Conservation (phyloP, 306 rosid species). For the Trifolium dubium region DNA sequence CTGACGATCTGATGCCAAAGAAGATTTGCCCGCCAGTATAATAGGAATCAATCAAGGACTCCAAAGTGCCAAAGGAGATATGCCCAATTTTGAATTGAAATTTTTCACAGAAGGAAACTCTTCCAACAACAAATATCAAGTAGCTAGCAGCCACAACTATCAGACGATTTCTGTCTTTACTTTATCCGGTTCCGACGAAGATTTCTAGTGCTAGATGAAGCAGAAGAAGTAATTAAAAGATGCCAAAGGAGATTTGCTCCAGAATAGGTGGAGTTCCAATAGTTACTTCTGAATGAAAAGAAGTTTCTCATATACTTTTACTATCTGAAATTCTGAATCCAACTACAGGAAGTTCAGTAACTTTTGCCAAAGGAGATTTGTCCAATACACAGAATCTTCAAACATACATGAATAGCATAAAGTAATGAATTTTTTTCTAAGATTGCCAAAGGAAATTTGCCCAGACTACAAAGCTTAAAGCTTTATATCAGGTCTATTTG, state of each 20-base stretch:
- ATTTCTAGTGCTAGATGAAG: slow-evolving; percentile 42
- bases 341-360: slow-evolving; percentile 50
- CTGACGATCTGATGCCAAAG: slow-evolving; percentile 70
- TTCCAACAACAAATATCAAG: slow-evolving; percentile 44
- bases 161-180: slow-evolving; percentile 4
- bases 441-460: slow-evolving; percentile 80
- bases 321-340: slow-evolving; percentile 40
- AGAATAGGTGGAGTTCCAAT: slow-evolving; percentile 46
- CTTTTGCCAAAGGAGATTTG: slow-evolving; percentile 89
- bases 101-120: slow-evolving; percentile 53
- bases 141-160: slow-evolving; percentile 36
- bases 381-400: slow-evolving; percentile 56
- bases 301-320: slow-evolving; percentile 34
- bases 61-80: slow-evolving; percentile 95
- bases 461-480: slow-evolving; percentile 46
- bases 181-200: neutral
- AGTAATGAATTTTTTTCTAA: slow-evolving; percentile 36
- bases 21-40: slow-evolving; percentile 65
- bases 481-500: slow-evolving; percentile 37
- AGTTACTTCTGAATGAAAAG: slow-evolving; percentile 33
- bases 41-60: slow-evolving; percentile 60
- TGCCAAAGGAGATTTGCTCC: slow-evolving; percentile 65
- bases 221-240: slow-evolving; percentile 28
- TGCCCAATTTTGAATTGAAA: slow-evolving; percentile 70
- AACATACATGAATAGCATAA: slow-evolving; percentile 6